These are phyloP conservation scores for Aspergillus bombycis DNA, from an alignment of 2,329 filamentous ascomycete genomes.

Conservation along the genomic window DNA sequence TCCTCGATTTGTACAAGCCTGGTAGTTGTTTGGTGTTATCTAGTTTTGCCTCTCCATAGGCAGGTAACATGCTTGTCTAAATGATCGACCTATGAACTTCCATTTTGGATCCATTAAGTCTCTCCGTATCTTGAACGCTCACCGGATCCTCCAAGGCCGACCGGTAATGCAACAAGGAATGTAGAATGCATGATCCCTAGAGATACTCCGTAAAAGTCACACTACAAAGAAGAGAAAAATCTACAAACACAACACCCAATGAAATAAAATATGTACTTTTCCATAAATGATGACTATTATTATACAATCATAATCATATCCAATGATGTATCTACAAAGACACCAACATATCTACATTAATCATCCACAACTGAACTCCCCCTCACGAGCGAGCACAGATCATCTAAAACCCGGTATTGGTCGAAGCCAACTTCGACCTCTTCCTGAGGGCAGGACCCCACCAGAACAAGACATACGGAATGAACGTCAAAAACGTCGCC, in stretches of 20 bases:
- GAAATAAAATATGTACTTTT: not conserved
- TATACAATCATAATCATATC: not conserved
- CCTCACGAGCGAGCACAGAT: not conserved
- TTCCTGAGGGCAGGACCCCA: conserved; percentile 34
- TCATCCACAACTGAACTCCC: not conserved
- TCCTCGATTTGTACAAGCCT: not conserved
- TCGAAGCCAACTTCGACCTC: conserved; percentile 33
- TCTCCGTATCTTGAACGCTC: not conserved
- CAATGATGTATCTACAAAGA: not conserved
- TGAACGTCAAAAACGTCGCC: conserved; percentile 41
- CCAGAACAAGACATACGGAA: conserved; percentile 35
- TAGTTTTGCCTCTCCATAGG: not conserved
- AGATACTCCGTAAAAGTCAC: too few species aligned
- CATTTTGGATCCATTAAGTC: not conserved
- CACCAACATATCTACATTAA: conserved; percentile 1
- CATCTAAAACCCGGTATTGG: not conserved
- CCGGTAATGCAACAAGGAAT: not conserved
- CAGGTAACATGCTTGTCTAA: not conserved
- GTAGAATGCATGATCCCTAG: not conserved
- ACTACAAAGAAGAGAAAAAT: not conserved
- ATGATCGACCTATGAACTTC: not conserved
- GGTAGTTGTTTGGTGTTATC: not conserved
- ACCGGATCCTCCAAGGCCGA: not conserved
- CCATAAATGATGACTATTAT: not conserved
- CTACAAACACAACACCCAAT: not conserved